Evolutionary conservation across 2,329 filamentous ascomycete species (phyloP).

Genomic region (Mycosphaerella sp.): DNA sequence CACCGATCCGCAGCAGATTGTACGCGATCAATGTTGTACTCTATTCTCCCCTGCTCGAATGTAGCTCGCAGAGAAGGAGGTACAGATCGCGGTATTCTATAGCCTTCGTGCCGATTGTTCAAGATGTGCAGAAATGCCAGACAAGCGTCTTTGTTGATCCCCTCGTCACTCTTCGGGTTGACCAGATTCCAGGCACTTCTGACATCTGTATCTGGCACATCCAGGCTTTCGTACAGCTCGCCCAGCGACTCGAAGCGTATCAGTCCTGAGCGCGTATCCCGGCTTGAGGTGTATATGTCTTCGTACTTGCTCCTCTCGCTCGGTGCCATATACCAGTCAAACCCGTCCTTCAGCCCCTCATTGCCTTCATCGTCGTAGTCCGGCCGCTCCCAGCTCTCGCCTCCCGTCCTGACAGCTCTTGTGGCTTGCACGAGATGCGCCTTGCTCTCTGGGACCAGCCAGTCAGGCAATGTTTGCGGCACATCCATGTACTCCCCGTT

Average conservation of each 20-base stretch:
- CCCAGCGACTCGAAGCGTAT: slow-evolving; percentile 66
- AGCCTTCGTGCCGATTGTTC: slow-evolving; percentile 92
- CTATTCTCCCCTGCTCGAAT: slow-evolving; percentile 94
- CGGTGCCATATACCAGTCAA: slow-evolving; percentile 99
- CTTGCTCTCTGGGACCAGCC: slow-evolving; percentile 94
- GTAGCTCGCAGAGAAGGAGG: slow-evolving; percentile 84
- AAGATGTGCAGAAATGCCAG: slow-evolving; percentile 95
- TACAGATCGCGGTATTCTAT: slow-evolving; percentile 83
- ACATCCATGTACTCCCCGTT: slow-evolving; percentile 93
- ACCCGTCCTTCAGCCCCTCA: slow-evolving; percentile 84
- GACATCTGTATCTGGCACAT: slow-evolving; percentile 69
- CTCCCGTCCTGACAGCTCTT: slow-evolving; percentile 70
- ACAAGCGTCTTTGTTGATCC: slow-evolving; percentile 90
- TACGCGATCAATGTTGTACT: slow-evolving; percentile 84
- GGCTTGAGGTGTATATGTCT: slow-evolving; percentile 90
- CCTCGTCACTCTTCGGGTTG: slow-evolving; percentile 75
- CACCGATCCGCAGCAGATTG: slow-evolving; percentile 61
- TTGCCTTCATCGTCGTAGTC: slow-evolving; percentile 72
- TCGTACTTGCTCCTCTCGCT: slow-evolving; percentile 89
- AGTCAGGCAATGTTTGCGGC: slow-evolving; percentile 80
- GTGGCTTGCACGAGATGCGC: slow-evolving; percentile 81
- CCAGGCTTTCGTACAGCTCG: slow-evolving; percentile 76
- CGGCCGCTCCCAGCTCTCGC: slow-evolving; percentile 76
- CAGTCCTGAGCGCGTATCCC: slow-evolving; percentile 72
- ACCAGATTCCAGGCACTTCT: slow-evolving; percentile 95